Evolutionary conservation across 192 early-diverging fungal species (phyloP).

Genomic region (Gamsiella multidivaricata): DNA sequence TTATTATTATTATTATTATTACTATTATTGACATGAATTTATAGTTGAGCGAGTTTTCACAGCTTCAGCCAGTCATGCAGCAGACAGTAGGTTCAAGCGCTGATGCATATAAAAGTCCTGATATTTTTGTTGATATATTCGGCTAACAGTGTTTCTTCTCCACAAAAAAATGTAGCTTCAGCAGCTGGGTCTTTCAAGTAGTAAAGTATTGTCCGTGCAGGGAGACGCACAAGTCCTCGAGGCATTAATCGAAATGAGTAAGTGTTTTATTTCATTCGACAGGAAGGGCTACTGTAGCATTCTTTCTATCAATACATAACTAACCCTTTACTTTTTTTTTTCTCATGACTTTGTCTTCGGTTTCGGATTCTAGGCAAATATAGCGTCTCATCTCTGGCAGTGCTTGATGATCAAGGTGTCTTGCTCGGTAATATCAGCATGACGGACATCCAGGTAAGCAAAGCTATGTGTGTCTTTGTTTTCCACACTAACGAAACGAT

Average conservation of each 20-base stretch:
- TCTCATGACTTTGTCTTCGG: not conserved
- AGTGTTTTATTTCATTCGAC: too few species aligned
- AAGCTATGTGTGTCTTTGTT: not conserved
- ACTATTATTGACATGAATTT: too few species aligned
- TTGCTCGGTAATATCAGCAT: slow-evolving; percentile 75
- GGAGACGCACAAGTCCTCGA: slow-evolving; percentile 37
- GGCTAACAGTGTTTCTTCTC: not conserved
- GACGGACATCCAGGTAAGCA: slow-evolving; percentile 73
- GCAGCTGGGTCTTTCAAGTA: slow-evolving; percentile 22
- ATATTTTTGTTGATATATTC: too few species aligned
- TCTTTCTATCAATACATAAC: too few species aligned
- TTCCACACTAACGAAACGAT: not conserved
- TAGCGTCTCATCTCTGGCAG: slow-evolving; percentile 62
- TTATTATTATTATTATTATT: too few species aligned
- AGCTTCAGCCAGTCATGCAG: slow-evolving; percentile 46
- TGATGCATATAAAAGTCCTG: too few species aligned
- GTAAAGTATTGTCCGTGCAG: slow-evolving; percentile 32
- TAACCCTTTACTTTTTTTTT: too few species aligned
- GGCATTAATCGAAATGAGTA: slow-evolving; percentile 48
- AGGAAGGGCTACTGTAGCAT: too few species aligned
- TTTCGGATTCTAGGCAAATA: slow-evolving; percentile 18
- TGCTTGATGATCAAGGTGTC: slow-evolving; percentile 63
- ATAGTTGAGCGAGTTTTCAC: slow-evolving; percentile 45
- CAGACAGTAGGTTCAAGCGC: slow-evolving; percentile 29
- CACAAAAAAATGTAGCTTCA: slow-evolving; percentile 17